Evolutionary conservation across 1,284 basidiomycete genomes (phyloP).

Genomic region (Marasmius tenuissimus): DNA sequence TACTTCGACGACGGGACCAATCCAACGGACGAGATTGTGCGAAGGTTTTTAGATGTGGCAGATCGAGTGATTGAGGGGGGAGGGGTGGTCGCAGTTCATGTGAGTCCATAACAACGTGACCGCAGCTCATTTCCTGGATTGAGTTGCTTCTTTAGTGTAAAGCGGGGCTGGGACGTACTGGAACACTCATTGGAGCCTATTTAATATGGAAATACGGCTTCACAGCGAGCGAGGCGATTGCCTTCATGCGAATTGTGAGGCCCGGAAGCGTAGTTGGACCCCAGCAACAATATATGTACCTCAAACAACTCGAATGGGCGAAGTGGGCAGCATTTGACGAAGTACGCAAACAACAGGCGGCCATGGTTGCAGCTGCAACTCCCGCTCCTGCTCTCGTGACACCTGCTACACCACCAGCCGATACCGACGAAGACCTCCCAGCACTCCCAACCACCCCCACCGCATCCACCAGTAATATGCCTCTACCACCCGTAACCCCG

Average conservation of each 20-base stretch:
- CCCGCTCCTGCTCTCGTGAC: constrained; percentile 50
- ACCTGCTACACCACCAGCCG: constrained; percentile 80
- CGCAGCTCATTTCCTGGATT: constrained; percentile 21
- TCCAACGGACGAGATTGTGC: constrained; percentile 92
- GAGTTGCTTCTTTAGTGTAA: constrained; percentile 66
- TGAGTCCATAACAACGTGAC: constrained; percentile 39
- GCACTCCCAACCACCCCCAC: constrained; percentile 45
- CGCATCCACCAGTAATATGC: constrained; percentile 29
- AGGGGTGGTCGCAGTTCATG: constrained; percentile 86
- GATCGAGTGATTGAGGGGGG: constrained; percentile 79
- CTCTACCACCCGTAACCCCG: constrained; percentile 74
- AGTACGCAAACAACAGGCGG: constrained; percentile 51
- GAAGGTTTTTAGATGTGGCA: constrained; percentile 84
- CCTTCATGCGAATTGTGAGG: constrained; percentile 96
- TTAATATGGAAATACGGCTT: constrained; percentile 99
- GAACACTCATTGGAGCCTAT: constrained; percentile 96
- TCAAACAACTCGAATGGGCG: constrained; percentile 92
- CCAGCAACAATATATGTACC: constrained; percentile 94
- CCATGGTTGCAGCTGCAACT: constrained; percentile 38
- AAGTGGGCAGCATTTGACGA: constrained; percentile 90
- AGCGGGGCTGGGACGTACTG: constrained; percentile 90
- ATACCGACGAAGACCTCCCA: constrained; percentile 59
- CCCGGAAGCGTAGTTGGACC: constrained; percentile 96
- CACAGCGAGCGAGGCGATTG: constrained; percentile 96
- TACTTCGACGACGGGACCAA: constrained; percentile 99